Evolutionary conservation across 352 stramenopile genomes (phyloP), one percentile per base, ranked within the genome.

Genomic region (Globisporangium radiosum): DNA sequence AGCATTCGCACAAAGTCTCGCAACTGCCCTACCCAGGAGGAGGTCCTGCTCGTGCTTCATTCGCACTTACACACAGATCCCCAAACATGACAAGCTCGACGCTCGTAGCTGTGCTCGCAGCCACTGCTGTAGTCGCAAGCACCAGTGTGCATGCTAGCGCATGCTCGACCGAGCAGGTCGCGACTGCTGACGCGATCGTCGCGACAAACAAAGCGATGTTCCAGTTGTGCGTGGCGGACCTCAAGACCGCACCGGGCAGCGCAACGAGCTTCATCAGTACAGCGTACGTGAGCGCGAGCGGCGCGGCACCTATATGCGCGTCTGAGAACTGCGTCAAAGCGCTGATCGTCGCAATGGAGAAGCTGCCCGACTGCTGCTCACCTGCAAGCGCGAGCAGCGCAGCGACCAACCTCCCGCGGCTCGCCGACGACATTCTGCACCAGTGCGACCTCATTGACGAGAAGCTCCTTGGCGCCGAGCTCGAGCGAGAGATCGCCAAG

Each of bases 261-360:
- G 17, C 17, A 1, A 66, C 60, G 14, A 62, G 60, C 43, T 65
- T 76, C 50, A 48, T 76, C 38, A 49, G 17, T 13, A 40, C 45
- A 4, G 43, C 51, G 43, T 65, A 65, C 58, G 47, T 50, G 39
- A 57, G 47, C 15, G 13, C 49, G 5, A 45, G 60, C 39, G 44
- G 7, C 14, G 58, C 63, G 9, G 54, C 40, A 43, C 40, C 25
- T 40, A 57, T 70, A 19, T 70, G 64, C 52, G 64, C 55, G 45
- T 60, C 42, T 5, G 49, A 66, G 8, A 56, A 51, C 38, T 70
- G 64, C 51, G 59, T 66, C 19, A 54, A 59, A 17, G 56, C 64
- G 51, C 59, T 70, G 36, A 70, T 70, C 40, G 64, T 38, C 7
- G 64, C 64, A 8, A 70, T 70, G 64, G 64, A 70, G 55, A 63